Conservation (phyloP, 2,329 filamentous ascomycete genomes). For the Emydomyces testavorans region DNA sequence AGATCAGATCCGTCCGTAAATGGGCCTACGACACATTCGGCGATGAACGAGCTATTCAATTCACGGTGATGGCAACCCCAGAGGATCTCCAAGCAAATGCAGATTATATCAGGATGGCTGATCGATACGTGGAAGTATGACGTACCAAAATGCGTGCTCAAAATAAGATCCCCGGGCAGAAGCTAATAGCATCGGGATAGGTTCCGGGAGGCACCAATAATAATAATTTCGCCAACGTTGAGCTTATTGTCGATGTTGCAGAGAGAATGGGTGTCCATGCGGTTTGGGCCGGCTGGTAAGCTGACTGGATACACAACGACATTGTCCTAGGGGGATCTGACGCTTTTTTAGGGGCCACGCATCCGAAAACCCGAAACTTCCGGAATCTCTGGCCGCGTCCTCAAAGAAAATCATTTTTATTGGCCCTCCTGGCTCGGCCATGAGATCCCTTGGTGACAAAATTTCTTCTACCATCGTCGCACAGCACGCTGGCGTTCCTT, state of each 20-base stretch:
- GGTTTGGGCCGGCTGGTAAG: conserved; percentile 96
- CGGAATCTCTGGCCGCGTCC: conserved; percentile 88
- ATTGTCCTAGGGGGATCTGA: conserved; percentile 9
- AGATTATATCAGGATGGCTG: conserved; percentile 98
- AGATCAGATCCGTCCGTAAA: conserved; percentile 98
- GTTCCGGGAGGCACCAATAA: conserved; percentile 98
- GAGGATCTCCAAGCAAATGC: conserved; percentile 96
- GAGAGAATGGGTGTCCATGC: conserved; percentile 98
- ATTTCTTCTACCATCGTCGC: conserved; percentile 99
- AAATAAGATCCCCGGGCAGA: neutral
- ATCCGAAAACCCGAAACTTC: conserved; percentile 95
- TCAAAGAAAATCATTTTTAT: conserved; percentile 99
- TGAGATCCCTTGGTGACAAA: conserved; percentile 98
- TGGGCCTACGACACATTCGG: conserved; percentile 99
- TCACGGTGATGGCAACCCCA: conserved; percentile 98
- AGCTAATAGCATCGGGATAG: conserved; percentile 24
- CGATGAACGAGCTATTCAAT: conserved; percentile 95
- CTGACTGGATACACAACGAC: neutral
- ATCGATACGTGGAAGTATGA: conserved; percentile 85
- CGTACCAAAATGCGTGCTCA: neutral
- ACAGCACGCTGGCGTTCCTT: conserved; percentile 90
- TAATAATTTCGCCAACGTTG: conserved; percentile 99
- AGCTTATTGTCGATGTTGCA: conserved; percentile 95
- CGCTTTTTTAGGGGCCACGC: conserved; percentile 65
- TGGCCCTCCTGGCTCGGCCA: conserved; percentile 90